phyloP scores from a whole-genome alignment of 768 basidiomycete species.

The Serendipita vermifera region DNA sequence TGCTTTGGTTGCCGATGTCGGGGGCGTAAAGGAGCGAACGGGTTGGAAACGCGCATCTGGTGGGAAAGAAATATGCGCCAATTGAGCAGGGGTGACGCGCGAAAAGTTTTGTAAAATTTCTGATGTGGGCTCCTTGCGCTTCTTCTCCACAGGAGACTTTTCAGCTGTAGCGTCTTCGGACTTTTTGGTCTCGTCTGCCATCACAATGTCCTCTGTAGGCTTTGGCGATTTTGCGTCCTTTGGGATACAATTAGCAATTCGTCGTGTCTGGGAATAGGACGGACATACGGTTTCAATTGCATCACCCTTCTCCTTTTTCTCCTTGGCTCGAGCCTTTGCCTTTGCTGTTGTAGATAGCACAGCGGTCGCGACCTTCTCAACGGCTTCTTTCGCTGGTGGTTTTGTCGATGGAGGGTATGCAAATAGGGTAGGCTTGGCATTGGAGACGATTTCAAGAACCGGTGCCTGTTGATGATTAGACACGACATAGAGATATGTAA shows the following conservation, averaged over 20 bases:
- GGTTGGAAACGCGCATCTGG: constrained; percentile 72
- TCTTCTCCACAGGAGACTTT: constrained; percentile 25
- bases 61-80: constrained; percentile 75
- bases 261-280: not conserved
- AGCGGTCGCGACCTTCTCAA: constrained; percentile 83
- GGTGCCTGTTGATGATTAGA: constrained; percentile 48
- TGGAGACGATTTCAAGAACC: constrained; percentile 81
- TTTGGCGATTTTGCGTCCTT: constrained; percentile 40
- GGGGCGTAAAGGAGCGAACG: constrained; percentile 60
- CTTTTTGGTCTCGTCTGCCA: constrained; percentile 69
- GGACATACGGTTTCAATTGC: constrained; percentile 66
- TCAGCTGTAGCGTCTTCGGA: constrained; percentile 36
- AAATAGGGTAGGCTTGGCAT: constrained; percentile 81
- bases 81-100: constrained; percentile 81
- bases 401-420: constrained; percentile 81
- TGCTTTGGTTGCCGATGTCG: constrained; percentile 21
- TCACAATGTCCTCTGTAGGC: constrained; percentile 39
- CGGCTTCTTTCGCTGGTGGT: constrained; percentile 84
- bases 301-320: constrained; percentile 53
- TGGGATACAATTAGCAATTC: not conserved
- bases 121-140: constrained; percentile 62
- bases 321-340: constrained; percentile 90
- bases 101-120: constrained; percentile 79
- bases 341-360: constrained; percentile 96
- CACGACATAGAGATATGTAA: not conserved